phyloP scores from a whole-genome alignment of 257 asterid species.

The Misopates orontium region DNA sequence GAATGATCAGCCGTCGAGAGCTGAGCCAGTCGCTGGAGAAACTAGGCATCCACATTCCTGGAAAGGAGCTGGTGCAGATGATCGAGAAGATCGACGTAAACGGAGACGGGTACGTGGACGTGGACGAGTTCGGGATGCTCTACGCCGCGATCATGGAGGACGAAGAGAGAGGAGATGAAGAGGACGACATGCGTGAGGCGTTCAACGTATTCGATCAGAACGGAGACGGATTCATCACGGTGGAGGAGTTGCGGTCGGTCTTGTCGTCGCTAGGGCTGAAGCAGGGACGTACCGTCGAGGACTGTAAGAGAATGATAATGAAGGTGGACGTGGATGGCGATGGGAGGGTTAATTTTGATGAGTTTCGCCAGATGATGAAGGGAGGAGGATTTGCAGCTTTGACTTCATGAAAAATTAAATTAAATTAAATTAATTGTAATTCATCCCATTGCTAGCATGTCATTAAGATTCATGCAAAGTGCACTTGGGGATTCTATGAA shows the following conservation, averaged over 20 bases:
- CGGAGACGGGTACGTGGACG: slow-evolving; percentile 57
- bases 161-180: slow-evolving; percentile 35
- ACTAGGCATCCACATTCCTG: slow-evolving; percentile 51
- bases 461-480: no score
- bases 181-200: slow-evolving; percentile 56
- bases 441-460: no score
- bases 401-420: not conserved
- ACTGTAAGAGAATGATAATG: slow-evolving; percentile 50
- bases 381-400: slow-evolving; percentile 54
- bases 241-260: slow-evolving; percentile 53
- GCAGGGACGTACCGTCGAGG: slow-evolving; percentile 52
- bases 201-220: slow-evolving; percentile 60
- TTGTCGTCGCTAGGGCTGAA: slow-evolving; percentile 50
- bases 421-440: no score
- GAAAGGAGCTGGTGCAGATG: slow-evolving; percentile 42
- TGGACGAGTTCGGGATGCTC: slow-evolving; percentile 46
- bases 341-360: slow-evolving; percentile 50
- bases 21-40: slow-evolving; percentile 48
- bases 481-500: no score
- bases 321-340: slow-evolving; percentile 60
- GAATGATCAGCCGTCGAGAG: slow-evolving; percentile 45
- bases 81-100: slow-evolving; percentile 50
- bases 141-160: slow-evolving; percentile 47
- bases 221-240: slow-evolving; percentile 56
- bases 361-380: slow-evolving; percentile 64